These are phyloP conservation scores for Streptanthus diversifolius DNA, from an alignment of 345 rosid genomes.

Conservation along the genomic window DNA sequence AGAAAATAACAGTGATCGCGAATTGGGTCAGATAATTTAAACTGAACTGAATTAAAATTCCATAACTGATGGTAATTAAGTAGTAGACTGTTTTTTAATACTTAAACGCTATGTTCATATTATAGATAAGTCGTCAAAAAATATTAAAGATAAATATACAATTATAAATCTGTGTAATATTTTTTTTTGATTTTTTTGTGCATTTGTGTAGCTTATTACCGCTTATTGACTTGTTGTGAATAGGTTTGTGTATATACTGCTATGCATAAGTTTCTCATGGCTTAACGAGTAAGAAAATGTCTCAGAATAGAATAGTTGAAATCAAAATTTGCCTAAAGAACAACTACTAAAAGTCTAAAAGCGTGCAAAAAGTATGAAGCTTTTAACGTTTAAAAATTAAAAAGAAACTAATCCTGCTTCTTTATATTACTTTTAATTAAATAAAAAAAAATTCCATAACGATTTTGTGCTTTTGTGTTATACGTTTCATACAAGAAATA, in stretches of 20 bases:
- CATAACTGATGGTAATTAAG: background rate
- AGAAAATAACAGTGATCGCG: too few relatives aligned
- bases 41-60: background rate
- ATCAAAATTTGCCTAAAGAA: conserved; percentile 7
- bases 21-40: background rate
- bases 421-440: background rate
- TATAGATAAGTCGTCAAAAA: background rate
- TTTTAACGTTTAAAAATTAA: background rate
- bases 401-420: conserved; percentile 4
- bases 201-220: background rate
- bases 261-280: conserved; percentile 1
- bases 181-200: background rate
- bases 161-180: background rate
- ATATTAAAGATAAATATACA: background rate
- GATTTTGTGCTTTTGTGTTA: too few relatives aligned
- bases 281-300: conserved; percentile 31
- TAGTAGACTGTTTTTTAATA: background rate
- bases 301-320: conserved; percentile 8
- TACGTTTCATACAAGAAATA: too few relatives aligned
- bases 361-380: conserved; percentile 19
- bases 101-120: background rate
- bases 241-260: background rate
- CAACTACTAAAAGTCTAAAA: conserved; percentile 2
- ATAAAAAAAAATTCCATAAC: background rate
- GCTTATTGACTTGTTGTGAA: background rate